Percentiles rank a stretch among this genome's conserved stretches.
Conservation (phyloP, 1,284 basidiomycete genomes). For the Exobasidium cylindrosporum region DNA sequence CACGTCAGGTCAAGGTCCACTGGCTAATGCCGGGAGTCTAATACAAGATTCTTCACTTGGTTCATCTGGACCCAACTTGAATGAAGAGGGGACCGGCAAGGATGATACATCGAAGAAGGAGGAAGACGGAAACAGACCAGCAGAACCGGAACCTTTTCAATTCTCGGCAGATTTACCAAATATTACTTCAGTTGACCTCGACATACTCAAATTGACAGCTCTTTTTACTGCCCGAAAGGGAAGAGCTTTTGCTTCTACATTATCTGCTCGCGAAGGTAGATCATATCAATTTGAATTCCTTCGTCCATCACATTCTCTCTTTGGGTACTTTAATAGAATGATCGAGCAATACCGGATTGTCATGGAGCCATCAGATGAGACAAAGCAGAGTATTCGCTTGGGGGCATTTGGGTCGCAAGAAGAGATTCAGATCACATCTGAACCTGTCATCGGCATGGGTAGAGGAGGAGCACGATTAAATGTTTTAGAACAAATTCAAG, state of each 20-base stretch:
- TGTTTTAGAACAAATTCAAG: conserved; percentile 70
- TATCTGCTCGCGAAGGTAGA: conserved; percentile 82
- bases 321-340: conserved; percentile 92
- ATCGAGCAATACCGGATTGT: conserved; percentile 95
- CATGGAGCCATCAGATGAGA: conserved; percentile 75
- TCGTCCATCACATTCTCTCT: conserved; percentile 89
- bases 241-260: conserved; percentile 75
- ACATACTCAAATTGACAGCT: conserved; percentile 70
- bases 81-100: conserved; percentile 36
- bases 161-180: conserved; percentile 86
- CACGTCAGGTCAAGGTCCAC: conserved; percentile 24
- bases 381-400: conserved; percentile 65
- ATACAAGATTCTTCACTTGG: conserved; percentile 5
- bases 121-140: conserved; percentile 56
- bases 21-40: conserved; percentile 11
- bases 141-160: conserved; percentile 77
- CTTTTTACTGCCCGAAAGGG: conserved; percentile 92
- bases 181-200: conserved; percentile 83
- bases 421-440: conserved; percentile 33
- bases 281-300: conserved; percentile 99
- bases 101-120: conserved; percentile 58
- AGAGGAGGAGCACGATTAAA: conserved; percentile 62
- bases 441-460: conserved; percentile 49
- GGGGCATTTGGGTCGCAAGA: conserved; percentile 31
- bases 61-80: neutral